Conservation (phyloP, 2,329 filamentous ascomycete species). For the Aureobasidium sp. region DNA sequence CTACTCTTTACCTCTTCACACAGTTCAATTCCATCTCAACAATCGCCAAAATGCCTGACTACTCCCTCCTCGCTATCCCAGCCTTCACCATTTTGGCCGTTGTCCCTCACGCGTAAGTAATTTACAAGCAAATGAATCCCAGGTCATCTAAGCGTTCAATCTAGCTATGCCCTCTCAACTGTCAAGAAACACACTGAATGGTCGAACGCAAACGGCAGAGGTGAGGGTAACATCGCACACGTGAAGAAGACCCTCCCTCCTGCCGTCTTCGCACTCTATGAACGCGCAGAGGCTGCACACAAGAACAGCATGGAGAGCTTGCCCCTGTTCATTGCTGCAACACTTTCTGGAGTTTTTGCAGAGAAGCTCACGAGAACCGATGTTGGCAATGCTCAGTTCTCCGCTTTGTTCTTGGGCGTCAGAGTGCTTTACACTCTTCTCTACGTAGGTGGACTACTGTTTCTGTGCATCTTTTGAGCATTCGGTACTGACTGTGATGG, state of each 20-base stretch:
- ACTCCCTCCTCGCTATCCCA: constrained; percentile 39
- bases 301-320: constrained; percentile 42
- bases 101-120: constrained; percentile 30
- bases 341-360: constrained; percentile 39
- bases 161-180: constrained; percentile 28
- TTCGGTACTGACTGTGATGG: neutral
- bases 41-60: constrained; percentile 26
- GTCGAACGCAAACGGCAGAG: constrained; percentile 41
- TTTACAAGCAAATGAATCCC: constrained; percentile 25
- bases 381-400: constrained; percentile 32
- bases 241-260: constrained; percentile 34
- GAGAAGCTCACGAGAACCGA: constrained; percentile 24
- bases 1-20: neutral
- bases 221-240: constrained; percentile 27
- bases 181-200: constrained; percentile 29
- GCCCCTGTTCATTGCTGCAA: constrained; percentile 38
- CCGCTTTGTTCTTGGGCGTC: constrained; percentile 30
- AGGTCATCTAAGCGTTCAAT: neutral
- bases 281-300: constrained; percentile 41
- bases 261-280: constrained; percentile 34
- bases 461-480: neutral
- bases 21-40: neutral
- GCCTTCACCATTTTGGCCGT: constrained; percentile 38
- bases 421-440: constrained; percentile 32
- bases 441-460: constrained; percentile 23